Percentiles rank a stretch among this genome's conserved stretches.
phyloP scores from a whole-genome alignment of 495 filamentous ascomycete species.

The Thermothielavioides terrestris region DNA sequence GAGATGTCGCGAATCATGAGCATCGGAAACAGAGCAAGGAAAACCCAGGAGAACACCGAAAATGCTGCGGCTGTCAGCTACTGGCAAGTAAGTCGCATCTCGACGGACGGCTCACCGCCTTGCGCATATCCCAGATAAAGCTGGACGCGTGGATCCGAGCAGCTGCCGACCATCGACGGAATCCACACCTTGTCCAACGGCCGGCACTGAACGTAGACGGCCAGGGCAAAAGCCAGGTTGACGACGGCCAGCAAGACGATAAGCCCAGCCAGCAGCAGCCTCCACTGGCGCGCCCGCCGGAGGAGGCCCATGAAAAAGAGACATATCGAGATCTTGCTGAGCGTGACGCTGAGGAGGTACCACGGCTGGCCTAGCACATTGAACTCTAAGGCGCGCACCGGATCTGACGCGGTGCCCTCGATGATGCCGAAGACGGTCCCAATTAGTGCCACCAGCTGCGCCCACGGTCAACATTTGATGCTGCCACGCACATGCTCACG shows the following conservation, averaged over 20 bases:
- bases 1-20: conserved; percentile 23
- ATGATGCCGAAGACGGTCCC: conserved; percentile 28
- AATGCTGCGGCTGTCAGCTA: conserved; percentile 18
- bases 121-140: conserved; percentile 32
- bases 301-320: conserved; percentile 26
- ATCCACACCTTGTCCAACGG: conserved; percentile 32
- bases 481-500: too few relatives aligned
- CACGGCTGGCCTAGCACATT: conserved; percentile 30
- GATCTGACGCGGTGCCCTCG: conserved; percentile 20
- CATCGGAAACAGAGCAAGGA: conserved; percentile 28
- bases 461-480: neutral
- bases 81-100: neutral
- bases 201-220: conserved; percentile 29
- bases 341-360: conserved; percentile 29
- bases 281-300: conserved; percentile 20
- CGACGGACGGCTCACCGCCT: conserved; percentile 18
- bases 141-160: conserved; percentile 27
- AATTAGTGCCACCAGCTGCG: conserved; percentile 27
- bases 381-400: conserved; percentile 24
- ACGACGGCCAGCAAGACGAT: conserved; percentile 27
- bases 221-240: conserved; percentile 25
- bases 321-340: conserved; percentile 32
- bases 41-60: conserved; percentile 29
- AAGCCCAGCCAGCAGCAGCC: conserved; percentile 22
- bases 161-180: conserved; percentile 17